Conservation (phyloP, 2,329 filamentous ascomycete species). For the Ascochyta pisi region DNA sequence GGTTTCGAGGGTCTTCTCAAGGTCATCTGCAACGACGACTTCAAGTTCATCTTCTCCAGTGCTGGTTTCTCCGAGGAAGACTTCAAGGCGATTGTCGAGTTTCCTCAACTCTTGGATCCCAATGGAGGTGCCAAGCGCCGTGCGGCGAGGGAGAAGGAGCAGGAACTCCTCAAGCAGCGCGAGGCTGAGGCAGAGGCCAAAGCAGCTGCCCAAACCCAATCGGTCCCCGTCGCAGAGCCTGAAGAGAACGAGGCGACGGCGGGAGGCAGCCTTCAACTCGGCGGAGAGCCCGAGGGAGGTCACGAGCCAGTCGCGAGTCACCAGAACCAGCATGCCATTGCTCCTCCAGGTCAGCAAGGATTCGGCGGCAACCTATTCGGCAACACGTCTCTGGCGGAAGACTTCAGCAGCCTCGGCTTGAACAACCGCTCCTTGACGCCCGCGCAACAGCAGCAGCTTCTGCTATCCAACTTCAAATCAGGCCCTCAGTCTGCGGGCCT, state of each 20-base stretch:
- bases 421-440: constrained; percentile 78
- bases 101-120: constrained; percentile 82
- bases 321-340: constrained; percentile 70
- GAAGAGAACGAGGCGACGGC: constrained; percentile 75
- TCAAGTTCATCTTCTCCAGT: constrained; percentile 62
- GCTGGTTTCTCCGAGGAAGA: constrained; percentile 53
- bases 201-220: constrained; percentile 43
- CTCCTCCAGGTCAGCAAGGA: constrained; percentile 77
- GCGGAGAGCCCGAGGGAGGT: constrained; percentile 88
- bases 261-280: constrained; percentile 82
- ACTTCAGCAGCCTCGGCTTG: constrained; percentile 53
- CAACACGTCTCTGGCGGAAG: constrained; percentile 45
- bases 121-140: constrained; percentile 83
- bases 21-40: constrained; percentile 52
- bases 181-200: constrained; percentile 64
- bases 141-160: constrained; percentile 70
- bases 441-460: constrained; percentile 73
- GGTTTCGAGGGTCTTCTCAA: constrained; percentile 50
- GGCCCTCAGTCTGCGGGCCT: constrained; percentile 61
- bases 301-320: constrained; percentile 64
- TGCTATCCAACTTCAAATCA: constrained; percentile 67
- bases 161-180: constrained; percentile 58
- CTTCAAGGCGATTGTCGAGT: constrained; percentile 60
- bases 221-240: constrained; percentile 48
- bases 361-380: constrained; percentile 50